A percentile compares a stretch with the other conserved stretches of the same genome.
Evolutionary conservation across 352 stramenopile species (phyloP).

Genomic region (Pythium phragmitis): DNA sequence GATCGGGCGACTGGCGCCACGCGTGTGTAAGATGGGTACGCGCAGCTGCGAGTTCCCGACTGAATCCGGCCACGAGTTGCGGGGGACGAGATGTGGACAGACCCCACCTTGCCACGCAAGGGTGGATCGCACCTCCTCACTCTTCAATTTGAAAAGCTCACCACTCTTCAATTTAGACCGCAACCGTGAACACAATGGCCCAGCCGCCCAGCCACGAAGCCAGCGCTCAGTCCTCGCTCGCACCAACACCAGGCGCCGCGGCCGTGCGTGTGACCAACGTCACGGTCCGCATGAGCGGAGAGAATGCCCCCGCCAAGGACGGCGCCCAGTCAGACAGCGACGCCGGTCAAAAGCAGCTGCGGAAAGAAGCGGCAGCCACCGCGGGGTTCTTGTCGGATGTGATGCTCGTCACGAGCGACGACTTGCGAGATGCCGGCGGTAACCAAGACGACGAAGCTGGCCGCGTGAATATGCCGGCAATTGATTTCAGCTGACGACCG

Average conservation of each 20-base stretch:
- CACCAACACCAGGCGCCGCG: not conserved
- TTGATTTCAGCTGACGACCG: constrained; percentile 11
- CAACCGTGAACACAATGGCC: not conserved
- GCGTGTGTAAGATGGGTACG: constrained; percentile 22
- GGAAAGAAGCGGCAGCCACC: not conserved
- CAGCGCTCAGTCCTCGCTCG: not conserved
- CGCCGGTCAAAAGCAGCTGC: not conserved
- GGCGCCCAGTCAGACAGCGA: not conserved
- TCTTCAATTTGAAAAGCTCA: not conserved
- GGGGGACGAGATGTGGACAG: not conserved
- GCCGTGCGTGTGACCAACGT: constrained; percentile 11
- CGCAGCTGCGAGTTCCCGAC: constrained; percentile 5
- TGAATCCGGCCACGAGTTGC: not conserved
- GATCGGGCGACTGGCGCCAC: constrained; percentile 9
- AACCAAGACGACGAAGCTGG: constrained; percentile 2
- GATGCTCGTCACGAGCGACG: constrained; percentile 18
- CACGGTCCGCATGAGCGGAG: constrained; percentile 1
- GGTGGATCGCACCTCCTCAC: not conserved
- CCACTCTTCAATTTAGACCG: constrained; percentile 13
- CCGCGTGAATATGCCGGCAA: constrained; percentile 6
- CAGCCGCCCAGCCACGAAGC: constrained; percentile 3
- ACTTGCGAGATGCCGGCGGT: not conserved
- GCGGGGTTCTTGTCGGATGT: constrained; percentile 12
- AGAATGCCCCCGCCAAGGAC: not conserved
- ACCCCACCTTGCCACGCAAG: not conserved